Percentiles rank a stretch among this genome's conserved stretches.
These are phyloP conservation scores for Rubus idaeus DNA, from an alignment of 306 rosid species.

Conservation along the genomic window DNA sequence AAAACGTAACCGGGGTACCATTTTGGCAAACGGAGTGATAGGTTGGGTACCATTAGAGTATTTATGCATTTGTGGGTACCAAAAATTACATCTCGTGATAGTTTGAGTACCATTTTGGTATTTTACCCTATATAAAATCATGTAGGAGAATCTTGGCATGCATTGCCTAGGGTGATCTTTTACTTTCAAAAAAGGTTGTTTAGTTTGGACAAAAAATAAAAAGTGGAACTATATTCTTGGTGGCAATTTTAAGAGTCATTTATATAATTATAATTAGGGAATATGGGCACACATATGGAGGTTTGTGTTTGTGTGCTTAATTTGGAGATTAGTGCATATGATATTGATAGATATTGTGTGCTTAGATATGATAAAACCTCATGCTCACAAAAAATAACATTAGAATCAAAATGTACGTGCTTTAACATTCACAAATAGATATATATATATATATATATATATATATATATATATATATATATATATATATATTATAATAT, in stretches of 20 bases:
- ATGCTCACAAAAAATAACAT: background rate
- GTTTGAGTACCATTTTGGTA: too few relatives aligned
- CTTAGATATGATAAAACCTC: background rate
- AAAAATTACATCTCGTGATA: too few relatives aligned
- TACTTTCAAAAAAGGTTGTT: slow-evolving; percentile 12
- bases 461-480: too few relatives aligned
- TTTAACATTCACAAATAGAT: too few relatives aligned
- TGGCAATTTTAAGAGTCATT: background rate
- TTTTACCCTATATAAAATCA: slow-evolving; percentile 20
- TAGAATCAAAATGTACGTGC: background rate
- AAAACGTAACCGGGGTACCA: too few relatives aligned
- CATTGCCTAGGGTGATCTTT: slow-evolving; percentile 7
- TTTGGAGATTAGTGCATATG: background rate
- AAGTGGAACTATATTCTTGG: slow-evolving; percentile 12
- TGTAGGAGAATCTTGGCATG: slow-evolving; percentile 25
- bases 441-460: too few relatives aligned
- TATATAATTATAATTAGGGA: background rate
- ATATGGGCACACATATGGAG: background rate
- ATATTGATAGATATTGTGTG: background rate
- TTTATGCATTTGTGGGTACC: too few relatives aligned
- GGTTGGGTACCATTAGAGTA: too few relatives aligned
- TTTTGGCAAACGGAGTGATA: too few relatives aligned
- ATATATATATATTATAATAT: too few relatives aligned
- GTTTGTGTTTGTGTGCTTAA: background rate
- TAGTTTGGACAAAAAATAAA: background rate